phyloP scores from a whole-genome alignment of 108 stramenopile species.

The Aurantiochytrium sp. region DNA sequence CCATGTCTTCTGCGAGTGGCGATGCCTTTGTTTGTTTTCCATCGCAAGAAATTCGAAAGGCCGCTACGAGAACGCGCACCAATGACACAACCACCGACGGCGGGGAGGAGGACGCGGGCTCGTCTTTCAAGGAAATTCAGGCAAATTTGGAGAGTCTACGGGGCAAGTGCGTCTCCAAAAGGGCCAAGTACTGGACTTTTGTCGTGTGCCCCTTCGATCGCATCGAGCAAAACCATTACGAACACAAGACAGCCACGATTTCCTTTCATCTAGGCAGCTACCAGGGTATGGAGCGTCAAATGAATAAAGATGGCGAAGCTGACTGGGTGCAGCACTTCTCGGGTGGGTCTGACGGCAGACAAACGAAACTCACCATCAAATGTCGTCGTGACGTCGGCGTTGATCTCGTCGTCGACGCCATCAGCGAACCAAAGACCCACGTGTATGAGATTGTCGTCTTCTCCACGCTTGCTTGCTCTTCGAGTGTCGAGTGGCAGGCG shows the following conservation, averaged over 20 bases:
- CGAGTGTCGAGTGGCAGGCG: not conserved
- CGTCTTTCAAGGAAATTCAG: not conserved
- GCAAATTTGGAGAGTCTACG: not conserved
- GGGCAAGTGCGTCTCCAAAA: not conserved
- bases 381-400: not conserved
- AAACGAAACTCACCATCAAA: not conserved
- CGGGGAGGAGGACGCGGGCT: not conserved
- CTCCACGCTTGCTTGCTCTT: not conserved
- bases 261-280: not conserved
- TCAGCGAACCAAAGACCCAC: not conserved
- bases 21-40: not conserved
- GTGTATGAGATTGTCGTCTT: not conserved
- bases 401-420: not conserved
- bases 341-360: not conserved
- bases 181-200: not conserved
- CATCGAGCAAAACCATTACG: not conserved
- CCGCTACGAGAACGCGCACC: not conserved
- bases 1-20: not conserved
- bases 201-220: not conserved
- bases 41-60: not conserved
- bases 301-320: not conserved
- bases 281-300: not conserved
- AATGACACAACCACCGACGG: not conserved
- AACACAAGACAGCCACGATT: not conserved
- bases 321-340: not conserved